Base-by-base conservation (phyloP, 2,329 filamentous ascomycete genomes). In the Cucurbitaria berberidis region DNA sequence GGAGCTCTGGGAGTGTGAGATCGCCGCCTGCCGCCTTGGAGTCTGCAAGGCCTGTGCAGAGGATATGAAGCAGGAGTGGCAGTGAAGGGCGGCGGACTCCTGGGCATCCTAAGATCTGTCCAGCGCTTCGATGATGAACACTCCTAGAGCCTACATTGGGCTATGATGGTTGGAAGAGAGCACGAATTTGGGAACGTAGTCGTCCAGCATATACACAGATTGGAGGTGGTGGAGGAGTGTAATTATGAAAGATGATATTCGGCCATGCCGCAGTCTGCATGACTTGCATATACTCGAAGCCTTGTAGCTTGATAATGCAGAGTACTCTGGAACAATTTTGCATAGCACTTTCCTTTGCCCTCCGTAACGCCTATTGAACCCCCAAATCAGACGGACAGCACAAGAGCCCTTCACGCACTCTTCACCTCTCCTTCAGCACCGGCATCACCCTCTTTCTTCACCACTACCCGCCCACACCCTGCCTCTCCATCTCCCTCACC, bases 1-100 rank as follows among this genome's bases (percentile, higher is more conserved):
- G 26, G 54, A 60, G 22, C 16, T 67, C 0, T 69, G 56, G 59
- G 52, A 64, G 27, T 69, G 66, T 18, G 54, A 61, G 30, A 58
- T 66, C 18, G 45, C 52, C 3, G 58, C 59, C 2, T 69, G 66
- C 46, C 48, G 51, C 8, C 50, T 62, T 40, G 51, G 34, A 6
- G 56, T 66, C 1, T 69, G 66, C 30, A 53, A 45, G 45, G 34
- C 26, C 3, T 68, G 64, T 34, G 60, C 64, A 3, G 49, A 51
- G 36, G 45, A 55, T 5, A 62, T 65, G 63, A 48, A 65, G 42
- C 22, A n/a, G 2, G 61, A 64, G 47, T 57, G 57, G 57, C 39
- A 55, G 49, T 35, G 51, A 13, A 51, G 60, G 11, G 56, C 54
- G 22, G 26, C 53, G 13, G 50, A 16, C 27, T 16, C 40, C 11